These are phyloP conservation scores for Zarea fungicola DNA, from an alignment of 2,329 filamentous ascomycete species.

Conservation along the genomic window DNA sequence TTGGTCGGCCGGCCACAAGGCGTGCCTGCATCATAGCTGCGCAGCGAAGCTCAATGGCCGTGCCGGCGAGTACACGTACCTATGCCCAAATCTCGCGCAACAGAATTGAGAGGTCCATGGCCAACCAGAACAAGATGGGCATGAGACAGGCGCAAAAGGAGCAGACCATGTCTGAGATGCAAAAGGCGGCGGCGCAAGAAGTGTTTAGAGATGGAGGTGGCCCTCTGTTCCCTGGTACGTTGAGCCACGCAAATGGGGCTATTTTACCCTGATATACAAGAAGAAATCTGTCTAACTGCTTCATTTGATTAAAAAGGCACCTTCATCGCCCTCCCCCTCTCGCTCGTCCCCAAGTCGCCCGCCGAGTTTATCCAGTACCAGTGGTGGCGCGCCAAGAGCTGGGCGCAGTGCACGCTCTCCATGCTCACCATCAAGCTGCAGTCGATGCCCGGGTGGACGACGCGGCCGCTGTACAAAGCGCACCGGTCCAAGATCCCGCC, in stretches of 20 bases:
- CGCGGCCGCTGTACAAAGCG: conserved; percentile 39
- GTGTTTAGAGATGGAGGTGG: conserved; percentile 29
- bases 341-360: conserved; percentile 26
- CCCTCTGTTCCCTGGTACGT: conserved; percentile 30
- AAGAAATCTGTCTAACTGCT: too few species aligned
- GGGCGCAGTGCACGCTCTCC: conserved; percentile 28
- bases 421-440: conserved; percentile 36
- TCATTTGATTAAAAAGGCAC: too few species aligned
- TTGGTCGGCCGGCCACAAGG: conserved; percentile 1
- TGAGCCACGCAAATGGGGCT: too few species aligned
- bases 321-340: conserved; percentile 40
- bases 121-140: background rate
- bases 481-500: conserved; percentile 39
- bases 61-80: background rate
- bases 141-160: conserved; percentile 20
- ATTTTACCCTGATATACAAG: too few species aligned
- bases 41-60: background rate
- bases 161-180: conserved; percentile 26
- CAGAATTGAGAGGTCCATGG: conserved; percentile 1
- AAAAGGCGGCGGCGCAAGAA: conserved; percentile 27
- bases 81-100: conserved; percentile 2
- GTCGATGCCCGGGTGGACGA: conserved; percentile 41
- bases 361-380: conserved; percentile 30
- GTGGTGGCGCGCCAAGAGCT: conserved; percentile 32
- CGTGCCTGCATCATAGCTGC: background rate